Evolutionary conservation across 495 filamentous ascomycete genomes (phyloP).

Genomic region (Penicillium paxilli): DNA sequence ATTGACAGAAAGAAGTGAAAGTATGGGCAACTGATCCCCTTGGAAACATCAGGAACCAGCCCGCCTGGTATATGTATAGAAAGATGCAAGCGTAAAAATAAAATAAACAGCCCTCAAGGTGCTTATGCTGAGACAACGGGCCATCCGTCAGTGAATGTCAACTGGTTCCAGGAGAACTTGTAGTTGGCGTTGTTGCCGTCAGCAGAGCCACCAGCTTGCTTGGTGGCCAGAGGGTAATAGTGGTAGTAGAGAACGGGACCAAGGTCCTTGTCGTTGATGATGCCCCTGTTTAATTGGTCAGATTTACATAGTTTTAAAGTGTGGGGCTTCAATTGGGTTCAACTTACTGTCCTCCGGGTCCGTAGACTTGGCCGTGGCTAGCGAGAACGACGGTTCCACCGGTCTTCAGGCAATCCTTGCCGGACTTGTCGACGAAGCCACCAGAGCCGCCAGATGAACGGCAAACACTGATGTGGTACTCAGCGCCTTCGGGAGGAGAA

Average conservation of each 20-base stretch:
- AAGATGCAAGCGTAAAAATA: background rate
- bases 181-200: constrained; percentile 49
- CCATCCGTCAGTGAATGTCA: constrained; percentile 64
- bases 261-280: constrained; percentile 43
- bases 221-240: constrained; percentile 52
- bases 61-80: constrained; percentile 1
- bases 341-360: constrained; percentile 64
- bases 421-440: constrained; percentile 61
- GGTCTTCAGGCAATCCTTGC: constrained; percentile 51
- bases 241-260: constrained; percentile 70
- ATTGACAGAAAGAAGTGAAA: constrained; percentile 23
- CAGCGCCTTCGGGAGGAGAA: constrained; percentile 54
- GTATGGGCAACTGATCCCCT: background rate
- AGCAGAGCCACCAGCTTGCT: constrained; percentile 49
- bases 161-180: constrained; percentile 63
- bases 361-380: constrained; percentile 65
- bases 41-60: too few species aligned
- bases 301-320: background rate
- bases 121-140: constrained; percentile 28
- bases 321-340: background rate
- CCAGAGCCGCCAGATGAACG: constrained; percentile 53
- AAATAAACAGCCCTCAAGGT: background rate
- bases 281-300: constrained; percentile 28
- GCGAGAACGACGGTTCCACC: constrained; percentile 65
- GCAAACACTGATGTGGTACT: constrained; percentile 69